phyloP scores from a whole-genome alignment of 768 basidiomycete genomes.

The Suillus weaverae region DNA sequence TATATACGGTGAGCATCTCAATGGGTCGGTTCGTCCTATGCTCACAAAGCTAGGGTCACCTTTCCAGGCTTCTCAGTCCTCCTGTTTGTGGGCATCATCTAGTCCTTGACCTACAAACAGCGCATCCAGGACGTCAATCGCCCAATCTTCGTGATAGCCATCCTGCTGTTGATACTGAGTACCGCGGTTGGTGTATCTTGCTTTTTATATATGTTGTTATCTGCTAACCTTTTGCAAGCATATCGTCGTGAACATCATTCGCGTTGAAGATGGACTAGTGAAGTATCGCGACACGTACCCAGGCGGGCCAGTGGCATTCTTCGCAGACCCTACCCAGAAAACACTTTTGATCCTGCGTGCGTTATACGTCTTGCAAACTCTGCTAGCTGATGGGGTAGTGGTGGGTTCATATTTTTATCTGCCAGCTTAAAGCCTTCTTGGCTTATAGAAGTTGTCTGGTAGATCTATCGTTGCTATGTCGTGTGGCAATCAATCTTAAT shows the following conservation, averaged over 20 bases:
- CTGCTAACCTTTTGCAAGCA: neutral
- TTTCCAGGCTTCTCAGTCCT: neutral
- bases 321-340: neutral
- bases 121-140: neutral
- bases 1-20: neutral
- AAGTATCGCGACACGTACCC: neutral
- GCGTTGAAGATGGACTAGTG: neutral
- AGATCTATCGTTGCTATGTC: neutral
- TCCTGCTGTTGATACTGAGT: neutral
- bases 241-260: neutral
- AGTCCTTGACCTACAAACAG: neutral
- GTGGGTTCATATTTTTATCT: neutral
- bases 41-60: neutral
- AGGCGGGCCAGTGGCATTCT: neutral
- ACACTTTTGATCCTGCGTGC: neutral
- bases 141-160: neutral
- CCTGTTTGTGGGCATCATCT: neutral
- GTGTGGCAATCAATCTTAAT: neutral
- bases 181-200: neutral
- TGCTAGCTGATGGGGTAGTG: neutral
- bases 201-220: neutral
- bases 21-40: neutral
- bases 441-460: neutral
- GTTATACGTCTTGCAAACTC: neutral
- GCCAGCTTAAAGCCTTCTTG: neutral